A percentile compares a stretch with the other conserved stretches of the same genome.
These are phyloP conservation scores for Cyclotella choctawhatcheeana DNA, from an alignment of 108 stramenopile species.

Conservation along the genomic window DNA sequence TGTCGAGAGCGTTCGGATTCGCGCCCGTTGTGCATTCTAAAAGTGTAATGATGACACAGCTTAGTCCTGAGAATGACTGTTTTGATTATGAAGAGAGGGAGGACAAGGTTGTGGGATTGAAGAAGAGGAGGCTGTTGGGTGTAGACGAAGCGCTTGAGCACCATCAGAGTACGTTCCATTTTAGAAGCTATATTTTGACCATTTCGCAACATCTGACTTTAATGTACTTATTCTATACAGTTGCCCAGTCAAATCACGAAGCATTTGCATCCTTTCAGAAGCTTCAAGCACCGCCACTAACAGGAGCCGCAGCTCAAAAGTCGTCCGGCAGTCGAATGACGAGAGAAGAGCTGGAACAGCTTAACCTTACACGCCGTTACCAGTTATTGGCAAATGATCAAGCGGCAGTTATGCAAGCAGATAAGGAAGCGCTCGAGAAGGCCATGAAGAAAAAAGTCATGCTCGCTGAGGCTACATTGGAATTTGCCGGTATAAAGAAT, in stretches of 20 bases:
- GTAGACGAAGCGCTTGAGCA: slow-evolving; percentile 13
- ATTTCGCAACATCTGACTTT: background rate
- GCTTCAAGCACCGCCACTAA: background rate
- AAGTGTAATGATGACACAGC: slow-evolving; percentile 69
- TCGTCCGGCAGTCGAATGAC: slow-evolving; percentile 3
- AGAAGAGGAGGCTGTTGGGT: slow-evolving; percentile 12
- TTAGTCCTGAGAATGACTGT: slow-evolving; percentile 32
- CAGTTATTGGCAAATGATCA: slow-evolving; percentile 35
- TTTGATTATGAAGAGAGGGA: slow-evolving; percentile 21
- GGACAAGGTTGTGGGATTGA: background rate
- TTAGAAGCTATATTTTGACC: background rate
- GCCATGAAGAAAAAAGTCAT: slow-evolving; percentile 26
- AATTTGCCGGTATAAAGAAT: slow-evolving; percentile 2
- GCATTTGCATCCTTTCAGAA: slow-evolving; percentile 9
- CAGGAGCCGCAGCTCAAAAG: background rate
- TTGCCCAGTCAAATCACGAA: slow-evolving; percentile 11
- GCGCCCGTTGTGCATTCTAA: slow-evolving; percentile 51
- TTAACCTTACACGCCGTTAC: slow-evolving; percentile 13
- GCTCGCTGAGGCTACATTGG: slow-evolving; percentile 24
- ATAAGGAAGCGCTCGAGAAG: slow-evolving; percentile 42
- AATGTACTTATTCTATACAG: background rate
- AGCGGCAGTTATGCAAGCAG: slow-evolving; percentile 37
- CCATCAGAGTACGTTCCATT: background rate
- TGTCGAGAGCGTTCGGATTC: slow-evolving; percentile 60
- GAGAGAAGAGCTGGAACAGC: slow-evolving; percentile 28